Evolutionary conservation across 108 stramenopile genomes (phyloP), one percentile per base, ranked within the genome.

Genomic region (Nitzschia sp.): DNA sequence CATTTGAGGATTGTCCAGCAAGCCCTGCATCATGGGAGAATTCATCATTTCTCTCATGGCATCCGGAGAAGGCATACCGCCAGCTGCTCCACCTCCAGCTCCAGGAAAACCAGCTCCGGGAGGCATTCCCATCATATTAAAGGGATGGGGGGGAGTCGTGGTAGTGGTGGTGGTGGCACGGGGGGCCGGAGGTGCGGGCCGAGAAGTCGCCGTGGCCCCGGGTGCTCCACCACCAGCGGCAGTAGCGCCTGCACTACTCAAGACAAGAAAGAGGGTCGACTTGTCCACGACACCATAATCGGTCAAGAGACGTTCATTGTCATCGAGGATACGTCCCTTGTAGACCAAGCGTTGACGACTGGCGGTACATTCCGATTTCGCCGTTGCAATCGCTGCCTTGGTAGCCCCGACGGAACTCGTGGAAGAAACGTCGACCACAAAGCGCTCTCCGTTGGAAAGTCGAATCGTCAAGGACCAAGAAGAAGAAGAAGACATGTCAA

Each of bases 251-350:
- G 36, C 68, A 60, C 29, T 50, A 30, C 86, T 80, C 68, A 86
- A 77, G 54, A 91, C 88, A 56, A 93, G 62, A 78, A 89, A 85
- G 13, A 91, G 45, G 1, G 87, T 86, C 0, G 73, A 53, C 26
- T 71, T 46, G 3, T 78, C 52, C 11, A 80, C 71, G 25, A 88
- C 78, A 0, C 77, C 86, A 72, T 91, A 91, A 66, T 90, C 89
- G 5, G 48, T 47, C 50, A 88, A 56, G 4, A 70, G 66, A 16
- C 83, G 80, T 11, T 73, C 64, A 26, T 89, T 78, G 35, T 96
- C 95, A 64, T 91, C 91, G n/a, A 98, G 68, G 36, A 96, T 96
- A 19, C 94, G 77, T 46, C 97, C 97, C 79, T 95, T 96, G 86
- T 85, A 93, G 47, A 98, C 92, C 53, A 98, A 76, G 44, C 96